These are phyloP conservation scores for Hymenoscyphus salicellus DNA, from an alignment of 2,329 filamentous ascomycete species.

Conservation along the genomic window DNA sequence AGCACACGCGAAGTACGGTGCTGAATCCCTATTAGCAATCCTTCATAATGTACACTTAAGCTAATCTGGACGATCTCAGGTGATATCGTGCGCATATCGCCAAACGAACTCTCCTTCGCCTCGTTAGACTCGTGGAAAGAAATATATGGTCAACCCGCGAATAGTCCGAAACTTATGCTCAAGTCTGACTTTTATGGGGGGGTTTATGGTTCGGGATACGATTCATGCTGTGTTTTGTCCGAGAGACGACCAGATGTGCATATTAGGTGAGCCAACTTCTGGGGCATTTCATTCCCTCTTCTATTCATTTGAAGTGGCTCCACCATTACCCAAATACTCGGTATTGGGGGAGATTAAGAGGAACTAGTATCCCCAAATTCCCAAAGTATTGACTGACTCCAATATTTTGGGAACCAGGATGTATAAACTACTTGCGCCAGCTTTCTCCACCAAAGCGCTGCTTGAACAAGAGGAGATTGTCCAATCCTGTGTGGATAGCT, in stretches of 20 bases:
- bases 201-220: not conserved
- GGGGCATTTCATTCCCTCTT: too few species aligned
- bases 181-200: not conserved
- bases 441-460: not conserved
- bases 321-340: too few species aligned
- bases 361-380: too few species aligned
- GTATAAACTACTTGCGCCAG: not conserved
- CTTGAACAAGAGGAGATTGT: not conserved
- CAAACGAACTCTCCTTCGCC: not conserved
- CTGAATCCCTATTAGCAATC: not conserved
- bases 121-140: conserved; percentile 18
- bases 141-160: conserved; percentile 23
- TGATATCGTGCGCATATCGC: not conserved
- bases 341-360: too few species aligned
- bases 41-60: not conserved
- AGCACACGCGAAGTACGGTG: not conserved
- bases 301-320: too few species aligned
- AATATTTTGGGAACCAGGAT: not conserved
- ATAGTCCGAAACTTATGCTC: not conserved
- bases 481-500: not conserved
- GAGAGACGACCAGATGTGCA: not conserved
- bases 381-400: too few species aligned
- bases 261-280: too few species aligned
- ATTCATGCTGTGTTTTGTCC: not conserved
- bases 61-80: not conserved